phyloP scores from a whole-genome alignment of 148 eudicot species.

The Mesembryanthemum crystallinum region DNA sequence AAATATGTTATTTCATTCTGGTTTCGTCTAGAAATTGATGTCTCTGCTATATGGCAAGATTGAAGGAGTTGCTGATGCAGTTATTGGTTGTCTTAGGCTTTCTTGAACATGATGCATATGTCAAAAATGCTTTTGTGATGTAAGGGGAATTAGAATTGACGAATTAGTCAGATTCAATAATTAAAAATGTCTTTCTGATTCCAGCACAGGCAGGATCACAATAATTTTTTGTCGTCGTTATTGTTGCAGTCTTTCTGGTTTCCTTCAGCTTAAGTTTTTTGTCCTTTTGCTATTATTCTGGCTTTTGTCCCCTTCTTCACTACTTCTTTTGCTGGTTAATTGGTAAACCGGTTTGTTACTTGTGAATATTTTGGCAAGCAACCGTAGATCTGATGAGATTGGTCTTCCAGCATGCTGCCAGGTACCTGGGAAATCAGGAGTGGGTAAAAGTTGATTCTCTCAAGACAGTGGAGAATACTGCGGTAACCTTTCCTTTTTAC shows the following conservation, averaged over 20 bases:
- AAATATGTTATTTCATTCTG: too few species aligned
- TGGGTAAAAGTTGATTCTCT: constrained; percentile 98
- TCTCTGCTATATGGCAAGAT: neutral
- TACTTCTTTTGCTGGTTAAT: neutral
- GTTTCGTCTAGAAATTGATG: neutral
- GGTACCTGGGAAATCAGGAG: constrained; percentile 94
- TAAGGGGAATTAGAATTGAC: neutral
- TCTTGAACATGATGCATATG: constrained; percentile 3
- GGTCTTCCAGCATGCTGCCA: constrained; percentile 88
- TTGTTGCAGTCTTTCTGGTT: neutral
- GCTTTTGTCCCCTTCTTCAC: neutral
- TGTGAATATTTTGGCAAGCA: neutral
- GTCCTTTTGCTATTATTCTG: neutral
- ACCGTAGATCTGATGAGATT: constrained; percentile 12
- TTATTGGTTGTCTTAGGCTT: neutral
- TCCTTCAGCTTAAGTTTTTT: neutral
- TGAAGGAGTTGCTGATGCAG: neutral
- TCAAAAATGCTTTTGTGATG: neutral
- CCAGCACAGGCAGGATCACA: too few species aligned
- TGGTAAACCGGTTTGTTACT: neutral
- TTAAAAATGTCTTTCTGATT: constrained; percentile 1
- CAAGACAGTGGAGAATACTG: constrained; percentile 94
- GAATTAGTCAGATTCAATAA: neutral
- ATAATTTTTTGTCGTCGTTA: too few species aligned
- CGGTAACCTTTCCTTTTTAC: constrained; percentile 43